Percentiles rank a stretch among this genome's conserved stretches.
Conservation (phyloP, 768 basidiomycete species). For the Termitomyces sp. region DNA sequence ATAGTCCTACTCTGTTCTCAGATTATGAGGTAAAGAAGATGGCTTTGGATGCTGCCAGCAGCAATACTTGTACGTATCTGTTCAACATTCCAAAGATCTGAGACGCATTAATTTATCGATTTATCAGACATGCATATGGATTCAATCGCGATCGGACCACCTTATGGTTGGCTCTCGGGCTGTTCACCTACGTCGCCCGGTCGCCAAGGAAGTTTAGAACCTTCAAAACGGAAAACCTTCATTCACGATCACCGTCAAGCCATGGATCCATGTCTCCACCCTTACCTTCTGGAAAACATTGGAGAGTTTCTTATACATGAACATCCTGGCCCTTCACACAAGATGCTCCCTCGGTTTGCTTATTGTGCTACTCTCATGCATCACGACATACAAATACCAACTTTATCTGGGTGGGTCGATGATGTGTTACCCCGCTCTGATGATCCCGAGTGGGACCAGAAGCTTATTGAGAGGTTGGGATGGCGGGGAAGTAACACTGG, state of each 20-base stretch:
- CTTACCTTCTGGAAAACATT: slow-evolving; percentile 28
- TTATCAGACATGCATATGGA: slow-evolving; percentile 14
- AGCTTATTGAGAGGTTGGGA: slow-evolving; percentile 44
- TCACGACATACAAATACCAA: slow-evolving; percentile 40
- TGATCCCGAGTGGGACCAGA: slow-evolving; percentile 57
- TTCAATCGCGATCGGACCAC: slow-evolving; percentile 4
- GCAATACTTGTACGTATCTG: slow-evolving; percentile 10
- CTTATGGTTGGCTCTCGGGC: slow-evolving; percentile 20
- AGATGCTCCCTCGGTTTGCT: slow-evolving; percentile 39
- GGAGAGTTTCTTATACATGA: slow-evolving; percentile 38
- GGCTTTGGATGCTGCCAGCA: slow-evolving; percentile 13
- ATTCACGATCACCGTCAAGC: slow-evolving; percentile 33
- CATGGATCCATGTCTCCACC: slow-evolving; percentile 38
- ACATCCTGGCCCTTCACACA: slow-evolving; percentile 23
- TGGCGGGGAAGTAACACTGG: slow-evolving; percentile 72
- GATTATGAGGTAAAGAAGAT: slow-evolving; percentile 16
- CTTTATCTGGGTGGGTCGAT: slow-evolving; percentile 33
- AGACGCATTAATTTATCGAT: too few species aligned
- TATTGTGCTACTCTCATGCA: slow-evolving; percentile 39
- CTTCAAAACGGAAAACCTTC: slow-evolving; percentile 23
- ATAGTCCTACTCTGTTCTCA: slow-evolving; percentile 25
- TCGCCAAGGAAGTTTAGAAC: slow-evolving; percentile 13
- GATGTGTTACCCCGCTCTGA: slow-evolving; percentile 28
- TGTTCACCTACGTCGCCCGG: slow-evolving; percentile 23
- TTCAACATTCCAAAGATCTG: not conserved